Conservation (phyloP, 345 rosid genomes). For the Citrus australasica region DNA sequence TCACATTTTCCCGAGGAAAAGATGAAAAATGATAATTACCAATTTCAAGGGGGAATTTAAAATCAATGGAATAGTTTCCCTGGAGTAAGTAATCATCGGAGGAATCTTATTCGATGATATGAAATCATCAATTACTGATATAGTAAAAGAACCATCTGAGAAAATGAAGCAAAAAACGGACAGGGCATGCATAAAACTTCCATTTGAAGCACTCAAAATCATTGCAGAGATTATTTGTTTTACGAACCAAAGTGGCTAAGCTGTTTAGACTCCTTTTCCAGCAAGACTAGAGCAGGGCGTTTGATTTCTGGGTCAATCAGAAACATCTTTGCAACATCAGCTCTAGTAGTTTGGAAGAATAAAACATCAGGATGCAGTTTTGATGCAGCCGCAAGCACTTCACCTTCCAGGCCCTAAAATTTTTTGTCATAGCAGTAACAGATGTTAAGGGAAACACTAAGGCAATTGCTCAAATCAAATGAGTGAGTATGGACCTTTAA, state of each 20-base stretch:
- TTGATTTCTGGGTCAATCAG: background rate
- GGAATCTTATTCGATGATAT: background rate
- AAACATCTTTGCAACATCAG: conserved; percentile 3
- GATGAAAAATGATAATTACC: background rate
- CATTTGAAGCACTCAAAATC: background rate
- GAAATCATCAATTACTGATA: background rate
- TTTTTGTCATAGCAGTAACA: background rate
- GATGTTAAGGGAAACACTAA: background rate
- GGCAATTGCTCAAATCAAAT: background rate
- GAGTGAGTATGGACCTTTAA: background rate
- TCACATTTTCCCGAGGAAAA: background rate
- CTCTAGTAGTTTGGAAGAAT: background rate
- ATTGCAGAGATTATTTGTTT: background rate
- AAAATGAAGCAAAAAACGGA: background rate
- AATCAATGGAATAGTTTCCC: background rate
- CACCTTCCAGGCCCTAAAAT: background rate
- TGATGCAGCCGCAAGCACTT: background rate
- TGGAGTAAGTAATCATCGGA: background rate
- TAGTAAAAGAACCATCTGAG: background rate
- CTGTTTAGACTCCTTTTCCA: background rate
- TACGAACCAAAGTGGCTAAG: background rate
- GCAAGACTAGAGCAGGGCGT: background rate
- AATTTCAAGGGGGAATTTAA: background rate
- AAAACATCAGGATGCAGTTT: background rate
- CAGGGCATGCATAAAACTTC: background rate